Evolutionary conservation across 2,329 filamentous ascomycete genomes (phyloP), one percentile per base, ranked within the genome.

Genomic region (Lasiodiplodia gonubiensis): DNA sequence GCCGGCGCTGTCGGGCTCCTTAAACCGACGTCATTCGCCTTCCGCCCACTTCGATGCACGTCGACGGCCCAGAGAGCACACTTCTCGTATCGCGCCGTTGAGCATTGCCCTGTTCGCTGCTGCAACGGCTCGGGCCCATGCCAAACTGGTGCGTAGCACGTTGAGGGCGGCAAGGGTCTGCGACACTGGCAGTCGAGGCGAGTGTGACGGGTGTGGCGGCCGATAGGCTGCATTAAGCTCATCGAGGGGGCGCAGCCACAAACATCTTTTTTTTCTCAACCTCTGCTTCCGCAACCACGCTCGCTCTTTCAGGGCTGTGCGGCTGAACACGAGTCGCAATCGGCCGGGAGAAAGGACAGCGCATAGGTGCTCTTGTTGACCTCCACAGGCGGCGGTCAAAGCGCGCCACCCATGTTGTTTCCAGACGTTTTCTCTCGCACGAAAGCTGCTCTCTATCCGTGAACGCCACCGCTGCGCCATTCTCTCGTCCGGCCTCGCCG

Each of bases 171-270:
- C 60, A 52, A 12, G 48, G 46, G 49, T 54, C 61, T 64, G 61
- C 27, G n/a, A 64, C 61, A 64, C 16, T 63, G 14, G 48, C 61
- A 30, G 46, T 21, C 46, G 46, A 53, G 30, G 33, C 35, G 61
- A 63, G 46, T n/a, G 61, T 54, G 61, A 64, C 61, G 61, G 61
- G 51, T 53, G 61, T 64, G 61, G 61, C 61, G 61, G 61, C 60
- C 42, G 25, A 60, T 64, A 49, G 61, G 61, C 48, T 64, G 30
- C 21, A 27, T 42, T 64, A 64, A 64, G 61, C 61, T 64, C 46
- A 54, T 55, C 53, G 53, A 23, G 23, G n/a, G 21, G 30, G 61
- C 61, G 48, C 61, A 23, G 18, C 61, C 61, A 64, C 54, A 64
- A 64, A 64, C 54, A 64, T 21, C 52, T 25, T 37, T 37, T 23